Conservation (phyloP, 495 filamentous ascomycete genomes). For the Lasiosphaeria hispida region DNA sequence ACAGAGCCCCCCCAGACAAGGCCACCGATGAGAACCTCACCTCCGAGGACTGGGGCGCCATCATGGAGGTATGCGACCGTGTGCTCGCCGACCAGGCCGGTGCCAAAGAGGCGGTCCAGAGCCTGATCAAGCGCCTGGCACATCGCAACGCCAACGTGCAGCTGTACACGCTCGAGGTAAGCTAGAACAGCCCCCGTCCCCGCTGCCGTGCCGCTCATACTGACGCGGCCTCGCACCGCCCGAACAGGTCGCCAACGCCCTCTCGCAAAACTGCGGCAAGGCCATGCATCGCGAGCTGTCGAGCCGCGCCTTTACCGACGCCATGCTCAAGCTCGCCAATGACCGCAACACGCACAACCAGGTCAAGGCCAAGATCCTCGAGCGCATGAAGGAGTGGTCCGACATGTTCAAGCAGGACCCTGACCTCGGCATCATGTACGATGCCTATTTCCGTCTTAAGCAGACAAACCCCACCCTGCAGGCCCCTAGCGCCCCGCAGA, state of each 20-base stretch:
- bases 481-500: slow-evolving; percentile 87
- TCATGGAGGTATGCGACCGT: slow-evolving; percentile 97
- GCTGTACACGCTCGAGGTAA: slow-evolving; percentile 91
- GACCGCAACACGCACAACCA: slow-evolving; percentile 95
- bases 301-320: slow-evolving; percentile 93
- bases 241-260: slow-evolving; percentile 76
- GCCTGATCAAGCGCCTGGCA: slow-evolving; percentile 92
- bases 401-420: slow-evolving; percentile 90
- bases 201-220: not conserved
- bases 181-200: slow-evolving; percentile 9
- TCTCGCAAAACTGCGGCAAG: slow-evolving; percentile 91
- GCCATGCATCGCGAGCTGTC: slow-evolving; percentile 92
- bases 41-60: slow-evolving; percentile 97
- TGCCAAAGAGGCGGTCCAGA: slow-evolving; percentile 87
- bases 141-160: slow-evolving; percentile 99
- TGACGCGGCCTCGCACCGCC: not conserved
- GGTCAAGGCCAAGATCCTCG: slow-evolving; percentile 94
- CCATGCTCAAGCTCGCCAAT: slow-evolving; percentile 81
- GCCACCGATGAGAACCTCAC: slow-evolving; percentile 98
- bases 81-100: slow-evolving; percentile 60
- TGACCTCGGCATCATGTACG: slow-evolving; percentile 96
- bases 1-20: slow-evolving; percentile 62
- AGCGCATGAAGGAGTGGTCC: slow-evolving; percentile 94
- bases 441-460: slow-evolving; percentile 87
- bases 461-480: slow-evolving; percentile 83